Conservation (phyloP, 306 rosid species). For the Citrullus amarus region DNA sequence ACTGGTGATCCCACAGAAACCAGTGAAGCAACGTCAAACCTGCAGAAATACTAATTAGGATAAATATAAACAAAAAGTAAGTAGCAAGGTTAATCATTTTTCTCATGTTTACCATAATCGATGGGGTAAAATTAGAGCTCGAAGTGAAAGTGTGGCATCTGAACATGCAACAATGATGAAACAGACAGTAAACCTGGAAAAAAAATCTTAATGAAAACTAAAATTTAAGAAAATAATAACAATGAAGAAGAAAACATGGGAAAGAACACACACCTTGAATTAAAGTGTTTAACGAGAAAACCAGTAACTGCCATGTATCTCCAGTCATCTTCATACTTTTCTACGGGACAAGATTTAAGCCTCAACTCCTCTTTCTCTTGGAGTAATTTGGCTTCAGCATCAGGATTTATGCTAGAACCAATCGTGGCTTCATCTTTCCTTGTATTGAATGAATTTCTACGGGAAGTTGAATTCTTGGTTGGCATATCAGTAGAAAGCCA, state of each 20-base stretch:
- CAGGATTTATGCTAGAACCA: constrained; percentile 19
- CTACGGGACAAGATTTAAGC: constrained; percentile 21
- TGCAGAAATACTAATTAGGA: constrained; percentile 18
- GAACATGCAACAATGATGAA: constrained; percentile 85
- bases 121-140: constrained; percentile 75
- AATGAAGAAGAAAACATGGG: constrained; percentile 11
- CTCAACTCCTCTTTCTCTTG: constrained; percentile 27
- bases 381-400: constrained; percentile 22
- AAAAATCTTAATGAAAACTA: constrained; percentile 1
- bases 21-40: constrained; percentile 79
- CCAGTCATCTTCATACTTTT: constrained; percentile 84
- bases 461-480: constrained; percentile 36
- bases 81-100: background rate
- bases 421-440: constrained; percentile 21
- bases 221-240: constrained; percentile 8
- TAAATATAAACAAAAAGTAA: background rate
- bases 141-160: constrained; percentile 72
- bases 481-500: constrained; percentile 99
- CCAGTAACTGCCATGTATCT: constrained; percentile 93
- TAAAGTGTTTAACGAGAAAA: constrained; percentile 65
- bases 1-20: constrained; percentile 70
- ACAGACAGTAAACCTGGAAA: constrained; percentile 77
- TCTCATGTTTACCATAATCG: constrained; percentile 58
- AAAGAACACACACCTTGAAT: constrained; percentile 51
- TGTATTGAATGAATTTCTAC: constrained; percentile 17